Conservation (phyloP, 2,329 filamentous ascomycete species). For the Macrophomina pseudophaseolina region DNA sequence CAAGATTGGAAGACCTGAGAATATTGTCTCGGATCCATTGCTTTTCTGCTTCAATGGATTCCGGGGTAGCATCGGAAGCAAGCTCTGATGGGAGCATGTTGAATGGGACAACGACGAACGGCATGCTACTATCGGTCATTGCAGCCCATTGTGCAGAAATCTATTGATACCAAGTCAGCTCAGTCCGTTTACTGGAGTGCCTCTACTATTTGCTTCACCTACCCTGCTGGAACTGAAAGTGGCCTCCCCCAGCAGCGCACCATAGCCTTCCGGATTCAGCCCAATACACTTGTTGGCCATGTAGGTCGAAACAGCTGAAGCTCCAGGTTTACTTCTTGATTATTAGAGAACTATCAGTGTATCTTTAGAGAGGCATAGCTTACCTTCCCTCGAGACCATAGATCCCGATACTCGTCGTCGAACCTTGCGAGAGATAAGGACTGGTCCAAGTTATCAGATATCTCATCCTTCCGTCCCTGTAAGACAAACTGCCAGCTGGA, state of each 20-base stretch:
- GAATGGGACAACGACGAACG: conserved; percentile 51
- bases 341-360: not conserved
- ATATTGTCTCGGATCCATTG: conserved; percentile 48
- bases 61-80: conserved; percentile 30
- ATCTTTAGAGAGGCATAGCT: conserved; percentile 18
- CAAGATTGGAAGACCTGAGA: conserved; percentile 43
- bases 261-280: conserved; percentile 49
- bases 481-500: conserved; percentile 52
- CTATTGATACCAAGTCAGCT: conserved; percentile 22
- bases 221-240: conserved; percentile 52
- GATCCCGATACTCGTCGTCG: conserved; percentile 48
- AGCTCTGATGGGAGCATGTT: conserved; percentile 49
- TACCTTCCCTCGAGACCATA: conserved; percentile 54
- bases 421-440: conserved; percentile 48
- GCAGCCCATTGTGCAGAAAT: conserved; percentile 50
- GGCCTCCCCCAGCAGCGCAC: conserved; percentile 50
- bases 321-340: conserved; percentile 51
- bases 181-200: too few species aligned
- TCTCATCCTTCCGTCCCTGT: conserved; percentile 52
- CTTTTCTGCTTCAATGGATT: conserved; percentile 45
- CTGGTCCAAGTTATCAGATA: conserved; percentile 53
- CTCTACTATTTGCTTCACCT: conserved; percentile 8
- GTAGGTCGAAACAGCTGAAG: conserved; percentile 53
- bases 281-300: conserved; percentile 53
- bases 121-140: conserved; percentile 40